Percentiles rank a stretch among this genome's conserved stretches.
phyloP scores from a whole-genome alignment of 2,329 filamentous ascomycete genomes.

The Trichoderma sp. region DNA sequence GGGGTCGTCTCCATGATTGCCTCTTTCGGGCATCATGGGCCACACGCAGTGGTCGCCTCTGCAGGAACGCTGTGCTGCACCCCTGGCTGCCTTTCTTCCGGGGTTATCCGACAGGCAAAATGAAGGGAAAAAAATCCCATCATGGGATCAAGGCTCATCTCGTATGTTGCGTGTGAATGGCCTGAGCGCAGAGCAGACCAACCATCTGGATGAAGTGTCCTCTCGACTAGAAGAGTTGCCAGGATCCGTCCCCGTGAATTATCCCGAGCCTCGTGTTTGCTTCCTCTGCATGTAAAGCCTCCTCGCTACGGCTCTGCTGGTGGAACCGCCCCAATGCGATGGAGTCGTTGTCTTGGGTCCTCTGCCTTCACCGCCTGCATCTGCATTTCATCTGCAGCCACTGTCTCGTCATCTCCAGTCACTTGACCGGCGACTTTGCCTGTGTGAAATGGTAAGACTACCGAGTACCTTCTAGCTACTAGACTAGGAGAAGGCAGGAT shows the following conservation, averaged over 20 bases:
- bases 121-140: background rate
- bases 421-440: slow-evolving; percentile 11
- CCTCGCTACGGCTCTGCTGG: background rate
- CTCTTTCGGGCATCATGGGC: slow-evolving; percentile 17
- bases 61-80: slow-evolving; percentile 19
- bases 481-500: background rate
- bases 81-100: slow-evolving; percentile 11
- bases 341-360: background rate
- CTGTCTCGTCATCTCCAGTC: slow-evolving; percentile 10
- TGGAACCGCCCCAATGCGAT: slow-evolving; percentile 2
- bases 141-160: slow-evolving; percentile 25
- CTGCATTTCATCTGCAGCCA: slow-evolving; percentile 18
- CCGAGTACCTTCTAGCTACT: background rate
- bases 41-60: slow-evolving; percentile 10
- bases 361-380: slow-evolving; percentile 24
- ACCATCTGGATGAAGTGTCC: background rate
- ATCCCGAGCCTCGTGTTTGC: background rate
- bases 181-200: slow-evolving; percentile 17
- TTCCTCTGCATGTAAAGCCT: slow-evolving; percentile 7
- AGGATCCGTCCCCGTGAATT: background rate
- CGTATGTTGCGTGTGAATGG: slow-evolving; percentile 24
- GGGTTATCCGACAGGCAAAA: slow-evolving; percentile 5
- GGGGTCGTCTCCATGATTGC: slow-evolving; percentile 19
- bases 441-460: background rate
- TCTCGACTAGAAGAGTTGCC: background rate